Percentiles rank a stretch among this genome's conserved stretches.
phyloP scores from a whole-genome alignment of 2,329 filamentous ascomycete genomes.

The Simplicillium aogashimaense region DNA sequence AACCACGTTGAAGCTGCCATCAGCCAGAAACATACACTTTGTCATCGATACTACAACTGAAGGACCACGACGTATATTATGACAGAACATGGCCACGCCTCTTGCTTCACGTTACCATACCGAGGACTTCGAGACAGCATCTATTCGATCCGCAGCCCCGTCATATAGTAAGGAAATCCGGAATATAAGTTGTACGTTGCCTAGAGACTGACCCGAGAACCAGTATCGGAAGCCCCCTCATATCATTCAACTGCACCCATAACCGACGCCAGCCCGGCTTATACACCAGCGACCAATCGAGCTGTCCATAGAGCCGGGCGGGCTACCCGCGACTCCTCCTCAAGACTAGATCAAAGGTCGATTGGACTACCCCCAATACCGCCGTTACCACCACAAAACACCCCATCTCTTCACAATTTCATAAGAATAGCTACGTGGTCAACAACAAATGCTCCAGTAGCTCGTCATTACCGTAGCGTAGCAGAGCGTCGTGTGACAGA shows the following conservation, averaged over 20 bases:
- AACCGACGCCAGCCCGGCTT: slow-evolving; percentile 38
- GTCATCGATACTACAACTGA: too few relatives aligned
- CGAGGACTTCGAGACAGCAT: slow-evolving; percentile 58
- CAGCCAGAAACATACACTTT: too few relatives aligned
- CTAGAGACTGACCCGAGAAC: slow-evolving; percentile 1
- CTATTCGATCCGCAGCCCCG: slow-evolving; percentile 56
- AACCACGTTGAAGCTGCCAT: too few relatives aligned
- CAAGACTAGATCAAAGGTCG: slow-evolving; percentile 1
- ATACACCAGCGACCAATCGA: slow-evolving; percentile 27
- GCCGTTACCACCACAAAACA: slow-evolving; percentile 22
- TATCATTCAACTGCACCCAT: slow-evolving; percentile 48
- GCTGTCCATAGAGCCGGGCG: slow-evolving; percentile 1
- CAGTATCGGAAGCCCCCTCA: slow-evolving; percentile 55
- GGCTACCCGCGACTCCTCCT: too few relatives aligned
- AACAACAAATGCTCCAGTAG: too few relatives aligned
- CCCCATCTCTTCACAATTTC: slow-evolving; percentile 40
- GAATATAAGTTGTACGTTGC: slow-evolving; percentile 8
- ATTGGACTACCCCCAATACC: slow-evolving; percentile 43
- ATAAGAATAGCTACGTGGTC: slow-evolving; percentile 22
- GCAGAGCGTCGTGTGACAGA: slow-evolving; percentile 49
- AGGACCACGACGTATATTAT: too few relatives aligned
- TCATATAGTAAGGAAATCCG: slow-evolving; percentile 48
- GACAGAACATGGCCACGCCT: slow-evolving; percentile 10
- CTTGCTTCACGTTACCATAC: slow-evolving; percentile 14
- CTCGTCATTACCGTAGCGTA: slow-evolving; percentile 50